These are phyloP conservation scores for Panaeolus papilionaceus DNA, from an alignment of 768 basidiomycete species.

Conservation along the genomic window DNA sequence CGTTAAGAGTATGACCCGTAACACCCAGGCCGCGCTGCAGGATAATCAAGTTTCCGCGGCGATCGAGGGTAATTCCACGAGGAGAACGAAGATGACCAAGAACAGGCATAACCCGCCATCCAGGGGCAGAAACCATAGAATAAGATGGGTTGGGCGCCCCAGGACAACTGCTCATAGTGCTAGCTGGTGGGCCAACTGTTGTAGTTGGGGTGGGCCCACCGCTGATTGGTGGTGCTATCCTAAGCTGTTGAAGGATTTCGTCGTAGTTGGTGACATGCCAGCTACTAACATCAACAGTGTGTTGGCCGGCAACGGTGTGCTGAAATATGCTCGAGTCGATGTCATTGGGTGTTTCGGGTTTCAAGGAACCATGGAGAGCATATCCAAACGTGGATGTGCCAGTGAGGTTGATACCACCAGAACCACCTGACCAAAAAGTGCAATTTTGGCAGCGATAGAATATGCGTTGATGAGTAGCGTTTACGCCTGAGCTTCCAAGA, in stretches of 20 bases:
- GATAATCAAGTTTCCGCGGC: slow-evolving; percentile 19
- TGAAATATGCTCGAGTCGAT: slow-evolving; percentile 17
- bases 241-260: slow-evolving; percentile 1
- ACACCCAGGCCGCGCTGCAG: slow-evolving; percentile 21
- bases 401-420: slow-evolving; percentile 18
- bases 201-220: background rate
- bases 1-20: slow-evolving; percentile 20
- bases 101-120: slow-evolving; percentile 18
- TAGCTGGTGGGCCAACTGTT: background rate
- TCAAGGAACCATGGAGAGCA: slow-evolving; percentile 17
- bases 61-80: slow-evolving; percentile 20
- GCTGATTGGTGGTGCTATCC: background rate
- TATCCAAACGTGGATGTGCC: slow-evolving; percentile 16
- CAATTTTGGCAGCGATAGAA: slow-evolving; percentile 23
- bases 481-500: slow-evolving; percentile 18
- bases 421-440: slow-evolving; percentile 19
- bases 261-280: background rate
- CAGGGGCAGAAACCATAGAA: slow-evolving; percentile 15
- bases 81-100: slow-evolving; percentile 20
- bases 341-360: slow-evolving; percentile 15
- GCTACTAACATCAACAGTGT: slow-evolving; percentile 7
- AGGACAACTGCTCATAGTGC: background rate
- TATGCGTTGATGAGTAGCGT: slow-evolving; percentile 23
- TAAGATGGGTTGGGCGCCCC: background rate
- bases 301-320: slow-evolving; percentile 18